Evolutionary conservation across 129 eudicot genomes (phyloP), one percentile per base, ranked within the genome.

Genomic region (Flaveria bidentis): DNA sequence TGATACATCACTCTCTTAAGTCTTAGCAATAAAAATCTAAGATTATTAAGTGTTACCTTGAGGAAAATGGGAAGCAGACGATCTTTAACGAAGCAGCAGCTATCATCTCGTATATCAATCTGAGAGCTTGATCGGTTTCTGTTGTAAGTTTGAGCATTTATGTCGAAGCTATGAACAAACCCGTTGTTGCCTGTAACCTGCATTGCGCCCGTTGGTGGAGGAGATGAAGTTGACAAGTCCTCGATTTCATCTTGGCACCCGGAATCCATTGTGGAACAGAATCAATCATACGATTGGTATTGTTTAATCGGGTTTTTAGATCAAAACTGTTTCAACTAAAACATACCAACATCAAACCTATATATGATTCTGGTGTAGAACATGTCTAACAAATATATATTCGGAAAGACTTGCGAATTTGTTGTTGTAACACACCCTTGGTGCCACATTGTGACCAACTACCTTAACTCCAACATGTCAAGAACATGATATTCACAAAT

Each of bases 31-130:
- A 5, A 36, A 0, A 36, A 36, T 36, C 41, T 36, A 36, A 7
- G 41, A 36, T 36, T 5, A 5, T 36, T 60, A 11, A 58, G 36
- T 12, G n/a, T 26, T 26, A 86, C 99, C 96, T 91, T 95, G 71
- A 95, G 92, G 56, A 67, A 91, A 67, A 95, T 89, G 9, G 99
- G 94, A 77, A 95, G 92, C 17, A 93, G 96, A 5, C 87, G 87
- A 13, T 91, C 93, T 80, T 80, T 76, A 2, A 36, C 68, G 28
- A 64, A 47, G 70, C 55, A 71, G 9, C 84, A 79, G 26, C 65
- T 20, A 62, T 82, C 92, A 7, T 86, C 96, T 61, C 86, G 92
- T 13, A 95, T 84, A 41, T 91, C 90, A 66, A 87, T 89, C 66
- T 89, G 93, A 2, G 89, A 85, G 84, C 86, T 81, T 47, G 84